phyloP scores from a whole-genome alignment of 1,284 basidiomycete genomes.

The Marasmius tenuissimus region DNA sequence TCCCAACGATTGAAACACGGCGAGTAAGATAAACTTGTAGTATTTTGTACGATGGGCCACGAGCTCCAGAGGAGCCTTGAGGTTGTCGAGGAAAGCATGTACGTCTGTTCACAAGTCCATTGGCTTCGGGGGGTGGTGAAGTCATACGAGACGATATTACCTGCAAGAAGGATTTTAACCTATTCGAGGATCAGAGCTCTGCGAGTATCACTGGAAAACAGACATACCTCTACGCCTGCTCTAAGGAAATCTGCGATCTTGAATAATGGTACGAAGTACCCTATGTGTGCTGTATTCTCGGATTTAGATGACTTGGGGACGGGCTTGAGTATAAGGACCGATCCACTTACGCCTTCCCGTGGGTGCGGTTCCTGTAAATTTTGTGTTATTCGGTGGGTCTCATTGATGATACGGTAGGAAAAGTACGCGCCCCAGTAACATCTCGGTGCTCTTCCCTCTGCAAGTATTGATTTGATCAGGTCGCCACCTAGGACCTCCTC shows the following conservation, averaged over 20 bases:
- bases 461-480: constrained; percentile 78
- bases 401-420: neutral
- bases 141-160: constrained; percentile 37
- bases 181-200: constrained; percentile 24
- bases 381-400: constrained; percentile 4
- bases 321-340: neutral
- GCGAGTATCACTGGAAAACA: neutral
- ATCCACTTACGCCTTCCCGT: constrained; percentile 84
- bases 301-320: neutral
- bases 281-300: constrained; percentile 78
- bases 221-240: constrained; percentile 78
- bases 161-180: constrained; percentile 90
- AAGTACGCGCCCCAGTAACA: constrained; percentile 84
- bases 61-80: constrained; percentile 96
- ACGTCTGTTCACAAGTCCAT: constrained; percentile 59
- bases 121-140: neutral
- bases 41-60: constrained; percentile 89
- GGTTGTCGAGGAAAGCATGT: constrained; percentile 97
- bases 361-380: constrained; percentile 77
- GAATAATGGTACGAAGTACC: constrained; percentile 93
- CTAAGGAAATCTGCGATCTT: constrained; percentile 97
- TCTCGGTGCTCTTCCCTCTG: constrained; percentile 76
- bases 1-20: constrained; percentile 87
- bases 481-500: constrained; percentile 91
- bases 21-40: constrained; percentile 82